Evolutionary conservation across 2,329 filamentous ascomycete species (phyloP).

Genomic region (Hymenoscyphus linearis): DNA sequence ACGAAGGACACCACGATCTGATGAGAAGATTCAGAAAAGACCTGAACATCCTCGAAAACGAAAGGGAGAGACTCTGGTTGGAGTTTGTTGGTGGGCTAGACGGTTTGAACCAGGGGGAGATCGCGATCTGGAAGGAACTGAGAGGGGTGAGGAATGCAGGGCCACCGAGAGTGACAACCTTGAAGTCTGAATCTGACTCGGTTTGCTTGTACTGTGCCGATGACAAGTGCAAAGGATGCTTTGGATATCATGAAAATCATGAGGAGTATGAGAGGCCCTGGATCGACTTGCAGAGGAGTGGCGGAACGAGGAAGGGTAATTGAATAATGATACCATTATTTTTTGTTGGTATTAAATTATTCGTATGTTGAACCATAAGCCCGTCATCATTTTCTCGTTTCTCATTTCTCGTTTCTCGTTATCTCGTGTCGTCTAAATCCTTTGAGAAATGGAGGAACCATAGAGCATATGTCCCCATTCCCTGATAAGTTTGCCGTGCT

Average conservation of each 20-base stretch:
- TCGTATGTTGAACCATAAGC: too few species aligned
- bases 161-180: neutral
- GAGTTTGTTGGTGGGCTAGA: conserved; percentile 8
- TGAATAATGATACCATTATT: neutral
- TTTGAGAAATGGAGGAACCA: too few species aligned
- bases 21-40: neutral
- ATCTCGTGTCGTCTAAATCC: too few species aligned
- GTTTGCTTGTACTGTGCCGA: conserved; percentile 3
- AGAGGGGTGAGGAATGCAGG: neutral
- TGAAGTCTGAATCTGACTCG: neutral
- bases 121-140: conserved; percentile 1
- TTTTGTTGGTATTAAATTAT: too few species aligned
- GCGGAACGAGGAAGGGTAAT: neutral
- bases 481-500: too few species aligned
- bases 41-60: conserved; percentile 4
- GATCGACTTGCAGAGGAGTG: neutral
- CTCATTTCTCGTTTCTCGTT: too few species aligned
- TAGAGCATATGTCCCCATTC: too few species aligned
- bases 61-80: conserved; percentile 3
- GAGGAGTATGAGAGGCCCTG: conserved; percentile 1
- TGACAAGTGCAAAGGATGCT: conserved; percentile 2
- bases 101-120: conserved; percentile 1
- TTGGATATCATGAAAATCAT: neutral
- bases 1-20: neutral
- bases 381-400: too few species aligned